These are phyloP conservation scores for Daldinia sp. DNA, from an alignment of 2,329 filamentous ascomycete genomes.

Conservation along the genomic window DNA sequence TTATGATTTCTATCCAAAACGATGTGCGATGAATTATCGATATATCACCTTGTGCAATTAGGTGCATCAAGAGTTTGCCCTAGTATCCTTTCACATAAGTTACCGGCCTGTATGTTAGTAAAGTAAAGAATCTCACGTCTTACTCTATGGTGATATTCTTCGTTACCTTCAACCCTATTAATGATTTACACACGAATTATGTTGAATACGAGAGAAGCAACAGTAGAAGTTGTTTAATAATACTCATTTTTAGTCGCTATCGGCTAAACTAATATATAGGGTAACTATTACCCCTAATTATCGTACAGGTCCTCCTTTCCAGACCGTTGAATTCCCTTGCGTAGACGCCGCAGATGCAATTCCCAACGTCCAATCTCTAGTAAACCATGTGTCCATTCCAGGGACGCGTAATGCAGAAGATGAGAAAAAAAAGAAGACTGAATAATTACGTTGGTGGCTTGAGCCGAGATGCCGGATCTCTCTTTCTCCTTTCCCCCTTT, in stretches of 20 bases:
- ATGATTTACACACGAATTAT: not conserved
- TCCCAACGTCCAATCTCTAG: slow-evolving; percentile 5
- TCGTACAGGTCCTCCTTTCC: not conserved
- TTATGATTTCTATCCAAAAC: not conserved
- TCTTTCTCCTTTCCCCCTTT: slow-evolving; percentile 22
- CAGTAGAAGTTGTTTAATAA: not conserved
- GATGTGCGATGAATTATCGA: too few species aligned
- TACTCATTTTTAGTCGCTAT: not conserved
- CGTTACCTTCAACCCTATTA: not conserved
- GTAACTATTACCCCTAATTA: not conserved
- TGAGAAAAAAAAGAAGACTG: slow-evolving; percentile 2
- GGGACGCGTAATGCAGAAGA: not conserved
- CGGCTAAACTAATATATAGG: not conserved
- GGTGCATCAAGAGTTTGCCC: not conserved
- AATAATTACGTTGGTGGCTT: slow-evolving; percentile 34
- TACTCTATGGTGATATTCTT: not conserved
- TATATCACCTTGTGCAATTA: not conserved
- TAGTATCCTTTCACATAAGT: not conserved
- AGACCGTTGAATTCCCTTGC: not conserved
- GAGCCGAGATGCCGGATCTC: slow-evolving; percentile 44
- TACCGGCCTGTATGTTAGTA: not conserved
- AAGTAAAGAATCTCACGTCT: not conserved
- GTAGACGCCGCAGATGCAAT: slow-evolving; percentile 4
- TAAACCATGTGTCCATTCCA: slow-evolving; percentile 8
- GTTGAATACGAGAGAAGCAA: not conserved